Evolutionary conservation across 139 green algal species (phyloP).

Genomic region (Chlamydomonas incerta): DNA sequence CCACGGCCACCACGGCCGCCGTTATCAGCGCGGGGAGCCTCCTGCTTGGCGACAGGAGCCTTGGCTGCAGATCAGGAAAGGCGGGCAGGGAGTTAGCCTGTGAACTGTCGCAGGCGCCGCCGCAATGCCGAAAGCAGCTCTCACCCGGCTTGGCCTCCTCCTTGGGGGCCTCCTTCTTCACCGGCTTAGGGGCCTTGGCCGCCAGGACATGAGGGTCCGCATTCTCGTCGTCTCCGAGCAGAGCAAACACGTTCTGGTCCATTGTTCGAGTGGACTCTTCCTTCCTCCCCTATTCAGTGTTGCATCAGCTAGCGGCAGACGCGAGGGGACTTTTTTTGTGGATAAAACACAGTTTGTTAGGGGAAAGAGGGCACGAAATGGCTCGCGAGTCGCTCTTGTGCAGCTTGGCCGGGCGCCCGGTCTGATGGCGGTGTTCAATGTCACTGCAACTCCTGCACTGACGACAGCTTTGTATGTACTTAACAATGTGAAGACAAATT

Average conservation of each 20-base stretch:
- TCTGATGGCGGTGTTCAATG: too few relatives aligned
- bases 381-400: too few relatives aligned
- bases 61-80: constrained; percentile 19
- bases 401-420: too few relatives aligned
- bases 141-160: constrained; percentile 31
- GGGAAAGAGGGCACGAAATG: too few relatives aligned
- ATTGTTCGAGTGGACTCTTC: neutral
- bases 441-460: too few relatives aligned
- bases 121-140: constrained; percentile 12
- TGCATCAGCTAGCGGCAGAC: too few relatives aligned
- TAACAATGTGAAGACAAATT: too few relatives aligned
- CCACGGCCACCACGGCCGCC: constrained; percentile 46
- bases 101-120: constrained; percentile 14
- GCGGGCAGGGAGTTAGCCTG: neutral
- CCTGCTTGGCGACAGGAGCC: constrained; percentile 31
- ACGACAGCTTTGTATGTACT: too few relatives aligned
- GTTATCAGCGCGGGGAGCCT: constrained; percentile 14
- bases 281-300: too few relatives aligned
- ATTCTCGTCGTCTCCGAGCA: constrained; percentile 57
- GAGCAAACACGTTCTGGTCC: constrained; percentile 50
- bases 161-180: constrained; percentile 49
- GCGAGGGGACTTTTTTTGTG: too few relatives aligned
- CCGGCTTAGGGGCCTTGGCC: constrained; percentile 38
- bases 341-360: too few relatives aligned
- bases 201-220: constrained; percentile 49